phyloP scores from a whole-genome alignment of 345 rosid species.

The Heritiera littoralis region DNA sequence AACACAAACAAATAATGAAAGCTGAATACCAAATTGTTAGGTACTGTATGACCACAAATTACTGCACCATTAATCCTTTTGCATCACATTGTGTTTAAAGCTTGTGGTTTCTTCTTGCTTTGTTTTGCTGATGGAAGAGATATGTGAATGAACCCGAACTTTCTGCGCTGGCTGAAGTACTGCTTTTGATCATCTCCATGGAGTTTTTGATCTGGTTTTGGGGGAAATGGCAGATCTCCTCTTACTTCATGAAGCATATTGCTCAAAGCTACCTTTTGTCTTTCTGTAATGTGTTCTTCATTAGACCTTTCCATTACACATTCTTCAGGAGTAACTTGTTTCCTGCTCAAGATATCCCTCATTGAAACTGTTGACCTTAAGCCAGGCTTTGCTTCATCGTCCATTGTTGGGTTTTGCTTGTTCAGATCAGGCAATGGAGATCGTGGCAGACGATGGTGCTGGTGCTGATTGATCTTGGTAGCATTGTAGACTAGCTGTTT shows the following conservation, averaged over 20 bases:
- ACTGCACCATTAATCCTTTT: not conserved
- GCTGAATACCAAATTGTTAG: not conserved
- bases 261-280: conserved; percentile 74
- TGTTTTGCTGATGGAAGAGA: conserved; percentile 74
- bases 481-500: conserved; percentile 35
- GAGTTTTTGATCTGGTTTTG: conserved; percentile 42
- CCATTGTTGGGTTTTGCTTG: conserved; percentile 25
- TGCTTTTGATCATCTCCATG: conserved; percentile 46
- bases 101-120: conserved; percentile 60
- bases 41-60: not conserved
- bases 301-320: conserved; percentile 36
- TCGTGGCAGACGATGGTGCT: conserved; percentile 10
- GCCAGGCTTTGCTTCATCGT: conserved; percentile 50
- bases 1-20: conserved; percentile 7
- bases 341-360: conserved; percentile 86
- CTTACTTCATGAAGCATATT: conserved; percentile 84
- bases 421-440: conserved; percentile 45
- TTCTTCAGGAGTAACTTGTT: conserved; percentile 60
- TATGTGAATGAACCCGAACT: conserved; percentile 85
- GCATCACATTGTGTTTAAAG: conserved; percentile 33
- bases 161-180: conserved; percentile 60
- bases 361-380: conserved; percentile 76
- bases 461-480: conserved; percentile 24
- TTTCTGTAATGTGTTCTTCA: conserved; percentile 39
- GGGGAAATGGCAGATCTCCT: conserved; percentile 55